Evolutionary conservation across 2,329 filamentous ascomycete species (phyloP), one percentile per base, ranked within the genome.

Genomic region (Chaetomium sp.): DNA sequence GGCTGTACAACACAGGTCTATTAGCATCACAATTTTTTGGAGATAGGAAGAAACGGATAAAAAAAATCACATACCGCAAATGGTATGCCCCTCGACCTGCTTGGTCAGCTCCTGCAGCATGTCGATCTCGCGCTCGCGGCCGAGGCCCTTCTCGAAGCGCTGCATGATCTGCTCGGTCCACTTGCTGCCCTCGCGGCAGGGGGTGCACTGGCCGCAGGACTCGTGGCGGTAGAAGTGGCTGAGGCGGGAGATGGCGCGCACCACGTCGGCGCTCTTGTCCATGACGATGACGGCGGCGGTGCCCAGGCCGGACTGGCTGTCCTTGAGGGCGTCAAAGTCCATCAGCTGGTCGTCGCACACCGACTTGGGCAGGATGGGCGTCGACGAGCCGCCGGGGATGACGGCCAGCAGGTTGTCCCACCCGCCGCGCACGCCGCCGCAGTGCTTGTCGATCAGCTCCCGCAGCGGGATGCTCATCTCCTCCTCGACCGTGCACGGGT

Each of bases 121-220:
- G 78, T 99, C 95, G 77, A 99, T 99, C 81, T 99, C 95, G 67
- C 95, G 86, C 78, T 90, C 88, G 68, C 91, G 88, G 66, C 91
- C 95, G 79, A 92, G 87, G 65, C 95, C 95, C 78, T 91, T 90
- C 83, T 96, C 93, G 73, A 99, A 96, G 64, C 95, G 90, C 79
- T 90, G 84, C 95, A 99, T 98, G 79, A 99, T 98, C 84, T 99
- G 93, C 80, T 96, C 91, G 12, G 94, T 97, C 95, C 95, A 99
- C 83, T 96, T 97, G 83, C 90, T 96, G 70, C 95, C 95, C 82
- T 99, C 95, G 77, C 95, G 91, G 86, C 95, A 99, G n/a, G 95
- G 95, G 65, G 95, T 99, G 84, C 95, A 99, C 82, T 99, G 95
- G 66, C 95, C 95, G 79, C 95, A 99, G 71, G 89, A 93, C 84